These are phyloP conservation scores for Salix purpurea DNA, from an alignment of 345 rosid genomes.

Conservation along the genomic window DNA sequence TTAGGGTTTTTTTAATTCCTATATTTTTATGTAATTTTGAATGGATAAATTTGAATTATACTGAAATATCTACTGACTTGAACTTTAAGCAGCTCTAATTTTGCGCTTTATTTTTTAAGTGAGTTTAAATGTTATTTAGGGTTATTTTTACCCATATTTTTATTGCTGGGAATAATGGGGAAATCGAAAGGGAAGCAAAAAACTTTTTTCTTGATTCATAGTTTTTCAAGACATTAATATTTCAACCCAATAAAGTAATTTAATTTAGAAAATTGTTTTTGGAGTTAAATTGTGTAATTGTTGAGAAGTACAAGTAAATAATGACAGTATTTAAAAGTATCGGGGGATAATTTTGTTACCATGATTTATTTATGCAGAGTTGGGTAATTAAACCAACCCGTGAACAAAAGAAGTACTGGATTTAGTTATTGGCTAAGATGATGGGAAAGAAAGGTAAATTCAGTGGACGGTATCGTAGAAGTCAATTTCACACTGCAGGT, in stretches of 20 bases:
- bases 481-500: conserved; percentile 44
- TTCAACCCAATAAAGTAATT: too few relatives aligned
- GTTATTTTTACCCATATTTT: too few relatives aligned
- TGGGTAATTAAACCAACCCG: conserved; percentile 11
- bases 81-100: too few relatives aligned
- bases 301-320: not conserved
- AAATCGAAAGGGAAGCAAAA: too few relatives aligned
- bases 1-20: not conserved
- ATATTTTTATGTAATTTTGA: not conserved
- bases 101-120: too few relatives aligned
- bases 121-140: too few relatives aligned
- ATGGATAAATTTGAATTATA: too few relatives aligned
- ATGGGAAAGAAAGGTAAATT: conserved; percentile 55
- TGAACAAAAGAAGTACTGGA: not conserved
- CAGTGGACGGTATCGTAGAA: conserved; percentile 47
- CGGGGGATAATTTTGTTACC: conserved; percentile 22
- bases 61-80: too few relatives aligned
- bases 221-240: too few relatives aligned
- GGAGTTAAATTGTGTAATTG: not conserved
- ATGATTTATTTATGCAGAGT: conserved; percentile 35
- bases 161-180: too few relatives aligned
- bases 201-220: too few relatives aligned
- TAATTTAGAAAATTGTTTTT: too few relatives aligned
- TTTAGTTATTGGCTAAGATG: conserved; percentile 28
- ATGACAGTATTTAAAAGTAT: not conserved